Evolutionary conservation across 2,329 filamentous ascomycete genomes (phyloP), one percentile per base, ranked within the genome.

Genomic region (Knufia petricola): DNA sequence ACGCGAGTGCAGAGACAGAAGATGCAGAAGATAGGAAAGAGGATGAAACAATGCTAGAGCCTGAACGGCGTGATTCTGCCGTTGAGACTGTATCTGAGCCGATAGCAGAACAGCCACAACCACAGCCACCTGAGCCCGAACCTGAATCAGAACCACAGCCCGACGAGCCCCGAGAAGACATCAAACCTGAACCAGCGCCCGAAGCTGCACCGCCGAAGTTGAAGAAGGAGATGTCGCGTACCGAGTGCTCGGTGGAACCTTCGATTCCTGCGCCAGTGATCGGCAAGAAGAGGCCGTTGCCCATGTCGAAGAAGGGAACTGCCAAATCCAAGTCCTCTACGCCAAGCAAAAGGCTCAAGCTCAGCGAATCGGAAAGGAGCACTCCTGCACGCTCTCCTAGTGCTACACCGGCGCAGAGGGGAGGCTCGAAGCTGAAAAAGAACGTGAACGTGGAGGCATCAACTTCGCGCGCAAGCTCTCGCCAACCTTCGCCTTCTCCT

Each of bases 381-480:
- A 47, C 51, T 20, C 45, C 45, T 15, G 50, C 52, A 15, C 55
- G 57, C n/a, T 59, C 57, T 13, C 57, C 57, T 20, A 58, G 55
- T 45, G 57, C 52, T 12, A 55, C 57, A 13, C 55, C 57, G 4
- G 45, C 46, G 23, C 50, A 55, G 10, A 56, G 43, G 13, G 53
- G 53, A 2, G 36, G 19, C 36, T 60, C 59, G n/a, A 60, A 59
- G 1, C 90, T 89, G 66, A 57, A 55, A 49, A 55, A 54, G 10
- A 50, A 54, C 31, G 52, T 50, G 8, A 54, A 50, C 28, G 46
- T 55, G 15, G 53, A 48, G 19, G 54, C 55, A 38, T 54, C 53
- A 3, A 52, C 55, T 19, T 59, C 56, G 12, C 53, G 56, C 3
- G 55, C 40, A n/a, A 52, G 41, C 21, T 57, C 56, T 13, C 45